These are phyloP conservation scores for Vigna nakashimae DNA, from an alignment of 306 rosid genomes.

Conservation along the genomic window DNA sequence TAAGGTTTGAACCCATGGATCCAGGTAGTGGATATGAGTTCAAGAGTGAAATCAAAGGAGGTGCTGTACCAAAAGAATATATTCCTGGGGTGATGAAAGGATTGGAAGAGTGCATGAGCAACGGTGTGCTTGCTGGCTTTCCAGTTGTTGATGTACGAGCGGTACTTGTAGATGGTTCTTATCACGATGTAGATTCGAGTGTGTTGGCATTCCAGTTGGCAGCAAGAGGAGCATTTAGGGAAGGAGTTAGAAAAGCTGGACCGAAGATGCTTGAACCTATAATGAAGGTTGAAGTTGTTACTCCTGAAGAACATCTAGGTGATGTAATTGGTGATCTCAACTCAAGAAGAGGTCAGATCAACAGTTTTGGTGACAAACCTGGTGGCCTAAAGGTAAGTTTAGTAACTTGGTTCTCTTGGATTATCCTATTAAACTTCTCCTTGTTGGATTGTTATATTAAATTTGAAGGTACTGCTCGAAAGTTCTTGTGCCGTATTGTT, in stretches of 20 bases:
- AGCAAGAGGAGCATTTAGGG: conserved; percentile 96
- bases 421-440: conserved; percentile 16
- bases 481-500: conserved; percentile 7
- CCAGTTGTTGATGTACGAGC: conserved; percentile 96
- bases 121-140: conserved; percentile 94
- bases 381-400: conserved; percentile 92
- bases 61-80: conserved; percentile 91
- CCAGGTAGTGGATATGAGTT: conserved; percentile 91
- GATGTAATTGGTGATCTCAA: conserved; percentile 98
- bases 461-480: conserved; percentile 28
- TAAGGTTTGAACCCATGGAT: conserved; percentile 93
- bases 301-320: conserved; percentile 96
- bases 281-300: conserved; percentile 96
- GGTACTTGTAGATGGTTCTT: conserved; percentile 79
- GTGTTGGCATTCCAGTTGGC: conserved; percentile 97
- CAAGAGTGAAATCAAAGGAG: conserved; percentile 99
- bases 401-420: conserved; percentile 17
- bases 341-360: conserved; percentile 98
- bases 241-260: conserved; percentile 80
- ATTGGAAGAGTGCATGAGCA: conserved; percentile 95
- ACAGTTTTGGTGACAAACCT: conserved; percentile 92
- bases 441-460: conserved; percentile 11
- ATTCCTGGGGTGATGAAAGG: conserved; percentile 98
- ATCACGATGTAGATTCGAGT: conserved; percentile 97
- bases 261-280: conserved; percentile 96